Evolutionary conservation across 495 filamentous ascomycete genomes (phyloP), one percentile per base, ranked within the genome.

Genomic region (Lentithecium fluviatile): DNA sequence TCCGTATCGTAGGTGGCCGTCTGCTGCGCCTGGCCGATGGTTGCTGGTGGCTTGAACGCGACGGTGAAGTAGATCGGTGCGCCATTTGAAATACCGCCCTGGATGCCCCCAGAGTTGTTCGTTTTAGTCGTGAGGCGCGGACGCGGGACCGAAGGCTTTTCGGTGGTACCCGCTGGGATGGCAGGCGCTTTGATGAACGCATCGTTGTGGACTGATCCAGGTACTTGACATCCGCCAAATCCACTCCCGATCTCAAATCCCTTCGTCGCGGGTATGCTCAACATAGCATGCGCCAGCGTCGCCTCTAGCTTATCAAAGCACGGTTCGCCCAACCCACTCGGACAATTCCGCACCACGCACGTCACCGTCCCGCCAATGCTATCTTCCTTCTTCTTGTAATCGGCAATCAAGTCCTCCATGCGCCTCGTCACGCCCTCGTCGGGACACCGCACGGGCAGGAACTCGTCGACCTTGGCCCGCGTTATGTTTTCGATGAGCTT

Each of bases 301-400:
- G 94, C 94, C 75, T 98, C 94, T 32, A 98, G 80, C 78, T 97
- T 97, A 72, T 96, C 91, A 76, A 98, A 98, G 74, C 84, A 88
- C 6, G 94, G 94, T 79, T 98, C 94, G 38, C 94, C 94, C 2
- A 98, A 81, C 0, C 94, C 95, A 50, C 82, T 81, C 17, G 94
- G 94, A 2, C 86, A 83, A 68, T 97, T 95, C 68, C 89, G 85
- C 71, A 98, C 95, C 12, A 97, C 91, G 73, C 94, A 98, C 24
- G 91, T 96, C 2, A 98, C 93, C 15, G 90, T 95, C 37, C 94
- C 94, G 56, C 94, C 94, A 65, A 97, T 97, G 76, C 89, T 95
- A 79, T 98, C 93, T 45, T 88, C 71, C 65, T 81, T 80, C 70
- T 95, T 89, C 36, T 87, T 82, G 80, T 85, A 96, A 10, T 84